A percentile compares a stretch with the other conserved stretches of the same genome.
Conservation (phyloP, 345 rosid genomes). For the Gossypium rotundifolium region DNA sequence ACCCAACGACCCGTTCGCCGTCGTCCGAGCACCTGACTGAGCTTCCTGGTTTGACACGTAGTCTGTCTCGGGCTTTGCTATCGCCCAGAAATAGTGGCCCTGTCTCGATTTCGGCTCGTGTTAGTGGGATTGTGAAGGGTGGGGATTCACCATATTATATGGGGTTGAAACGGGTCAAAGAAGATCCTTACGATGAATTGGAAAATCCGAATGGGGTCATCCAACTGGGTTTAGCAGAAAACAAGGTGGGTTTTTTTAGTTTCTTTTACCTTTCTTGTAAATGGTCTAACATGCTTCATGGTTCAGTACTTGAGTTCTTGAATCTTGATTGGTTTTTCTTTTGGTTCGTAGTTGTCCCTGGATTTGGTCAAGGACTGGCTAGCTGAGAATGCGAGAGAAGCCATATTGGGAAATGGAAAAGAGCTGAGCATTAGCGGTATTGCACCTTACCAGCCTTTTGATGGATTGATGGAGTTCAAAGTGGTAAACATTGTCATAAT, state of each 20-base stretch:
- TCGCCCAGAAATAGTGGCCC: constrained; percentile 74
- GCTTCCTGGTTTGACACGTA: constrained; percentile 48
- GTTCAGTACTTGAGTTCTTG: background rate
- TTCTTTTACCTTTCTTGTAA: background rate
- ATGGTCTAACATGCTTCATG: background rate
- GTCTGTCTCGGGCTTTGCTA: constrained; percentile 49
- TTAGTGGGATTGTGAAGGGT: constrained; percentile 36
- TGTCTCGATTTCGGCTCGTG: constrained; percentile 54
- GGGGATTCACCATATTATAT: constrained; percentile 44
- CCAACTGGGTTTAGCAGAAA: constrained; percentile 68
- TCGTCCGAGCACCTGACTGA: constrained; percentile 50
- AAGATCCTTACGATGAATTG: constrained; percentile 62
- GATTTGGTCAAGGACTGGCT: constrained; percentile 61
- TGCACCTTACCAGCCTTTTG: constrained; percentile 63
- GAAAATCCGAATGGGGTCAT: constrained; percentile 68
- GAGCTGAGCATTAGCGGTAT: constrained; percentile 45
- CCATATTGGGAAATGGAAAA: constrained; percentile 35
- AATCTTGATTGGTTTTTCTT: background rate
- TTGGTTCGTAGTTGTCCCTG: constrained; percentile 34
- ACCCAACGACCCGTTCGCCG: constrained; percentile 34
- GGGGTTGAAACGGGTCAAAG: constrained; percentile 52
- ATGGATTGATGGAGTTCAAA: constrained; percentile 73
- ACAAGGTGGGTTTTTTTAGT: constrained; percentile 37
- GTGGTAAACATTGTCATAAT: constrained; percentile 34
- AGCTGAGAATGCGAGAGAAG: constrained; percentile 46